Evolutionary conservation across 2,329 filamentous ascomycete species (phyloP).

Genomic region (Fulvia fulva): DNA sequence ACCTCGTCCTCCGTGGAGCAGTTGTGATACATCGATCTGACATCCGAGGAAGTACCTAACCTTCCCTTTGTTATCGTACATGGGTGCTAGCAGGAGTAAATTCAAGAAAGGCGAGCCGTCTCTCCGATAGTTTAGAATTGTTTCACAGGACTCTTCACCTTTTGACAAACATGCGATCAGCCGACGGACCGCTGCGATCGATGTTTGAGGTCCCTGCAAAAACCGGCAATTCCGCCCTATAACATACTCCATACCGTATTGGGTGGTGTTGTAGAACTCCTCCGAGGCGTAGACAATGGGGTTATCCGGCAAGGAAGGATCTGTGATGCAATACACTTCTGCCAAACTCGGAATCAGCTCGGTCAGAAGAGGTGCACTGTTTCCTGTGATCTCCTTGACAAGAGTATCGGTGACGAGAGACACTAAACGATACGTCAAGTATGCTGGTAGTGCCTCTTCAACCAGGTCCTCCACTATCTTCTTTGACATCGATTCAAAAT

Average conservation of each 20-base stretch:
- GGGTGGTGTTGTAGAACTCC: constrained; percentile 43
- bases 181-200: constrained; percentile 31
- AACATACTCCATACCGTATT: constrained; percentile 41
- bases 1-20: constrained; percentile 36
- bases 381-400: constrained; percentile 43
- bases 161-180: constrained; percentile 35
- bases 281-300: constrained; percentile 46
- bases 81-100: constrained; percentile 38
- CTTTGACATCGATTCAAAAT: constrained; percentile 35
- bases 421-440: constrained; percentile 40
- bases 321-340: constrained; percentile 45
- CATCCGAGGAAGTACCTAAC: constrained; percentile 40
- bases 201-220: constrained; percentile 41
- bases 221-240: constrained; percentile 46
- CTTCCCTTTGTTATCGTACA: constrained; percentile 40
- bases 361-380: constrained; percentile 37
- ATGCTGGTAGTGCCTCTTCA: constrained; percentile 41
- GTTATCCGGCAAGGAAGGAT: constrained; percentile 42
- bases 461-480: constrained; percentile 36
- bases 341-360: constrained; percentile 41
- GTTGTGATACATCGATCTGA: constrained; percentile 38
- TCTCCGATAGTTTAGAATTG: constrained; percentile 41
- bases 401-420: constrained; percentile 40
- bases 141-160: constrained; percentile 43
- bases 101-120: constrained; percentile 42